These are phyloP conservation scores for Pulveroboletus sp. DNA, from an alignment of 768 basidiomycete genomes.

Conservation along the genomic window DNA sequence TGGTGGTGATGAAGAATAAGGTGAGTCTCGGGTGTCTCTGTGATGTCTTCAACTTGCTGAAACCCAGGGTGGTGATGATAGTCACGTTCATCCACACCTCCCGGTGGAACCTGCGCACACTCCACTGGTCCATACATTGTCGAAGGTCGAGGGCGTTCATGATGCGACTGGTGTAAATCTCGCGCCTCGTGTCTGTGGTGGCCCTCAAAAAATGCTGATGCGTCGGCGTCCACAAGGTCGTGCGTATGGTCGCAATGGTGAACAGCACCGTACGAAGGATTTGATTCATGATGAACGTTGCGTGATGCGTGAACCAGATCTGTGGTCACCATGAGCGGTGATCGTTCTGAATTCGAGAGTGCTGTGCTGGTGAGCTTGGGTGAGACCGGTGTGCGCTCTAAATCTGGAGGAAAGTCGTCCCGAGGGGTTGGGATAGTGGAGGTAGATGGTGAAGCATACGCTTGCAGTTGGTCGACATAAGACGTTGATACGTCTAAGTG, in stretches of 20 bases:
- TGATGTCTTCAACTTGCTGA: background rate
- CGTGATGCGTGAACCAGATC: background rate
- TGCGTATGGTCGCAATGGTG: constrained; percentile 1
- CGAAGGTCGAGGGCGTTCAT: constrained; percentile 23
- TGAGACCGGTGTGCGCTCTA: background rate
- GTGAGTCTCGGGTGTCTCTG: background rate
- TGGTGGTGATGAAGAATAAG: background rate
- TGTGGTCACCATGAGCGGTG: constrained; percentile 14
- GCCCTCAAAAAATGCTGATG: constrained; percentile 27
- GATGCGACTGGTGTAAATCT: constrained; percentile 25
- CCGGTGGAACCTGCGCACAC: background rate
- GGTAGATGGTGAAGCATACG: constrained; percentile 49
- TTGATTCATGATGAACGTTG: background rate
- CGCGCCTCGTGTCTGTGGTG: constrained; percentile 34
- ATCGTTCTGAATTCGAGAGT: constrained; percentile 12
- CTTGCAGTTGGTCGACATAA: constrained; percentile 68
- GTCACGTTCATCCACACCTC: background rate
- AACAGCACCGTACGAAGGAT: constrained; percentile 20
- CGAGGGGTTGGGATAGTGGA: constrained; percentile 32
- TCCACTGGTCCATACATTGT: constrained; percentile 20
- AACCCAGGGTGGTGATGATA: constrained; percentile 11
- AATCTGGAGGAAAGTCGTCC: constrained; percentile 14
- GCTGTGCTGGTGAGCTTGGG: constrained; percentile 3
- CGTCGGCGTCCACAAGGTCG: background rate
- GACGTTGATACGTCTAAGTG: constrained; percentile 66